Base-by-base conservation (phyloP, 352 stramenopile species). In the Saprolegnia diclina region DNA sequence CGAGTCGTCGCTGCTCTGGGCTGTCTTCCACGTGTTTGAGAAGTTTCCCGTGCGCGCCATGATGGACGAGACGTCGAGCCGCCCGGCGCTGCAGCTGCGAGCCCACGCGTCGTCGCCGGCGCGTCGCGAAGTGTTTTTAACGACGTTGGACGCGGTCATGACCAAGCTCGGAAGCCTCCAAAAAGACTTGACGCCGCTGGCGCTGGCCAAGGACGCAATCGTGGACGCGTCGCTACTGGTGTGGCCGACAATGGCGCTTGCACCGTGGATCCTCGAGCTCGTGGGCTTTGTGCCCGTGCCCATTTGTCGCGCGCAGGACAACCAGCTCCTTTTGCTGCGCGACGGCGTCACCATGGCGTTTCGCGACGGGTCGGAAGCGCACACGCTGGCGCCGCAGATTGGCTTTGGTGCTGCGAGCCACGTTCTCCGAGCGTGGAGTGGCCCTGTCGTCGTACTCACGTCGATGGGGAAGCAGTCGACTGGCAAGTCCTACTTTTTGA, bases 401-500 rank as follows among this genome's bases (percentile, higher is more conserved):
- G 72, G 22, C 37, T 74, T 16, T 3, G 66, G 71, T 65, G 63
- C 69, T 14, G 10, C 53, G 38, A 72, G 72, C 16, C 5, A 50
- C 11, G 53, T 69, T 0, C 29, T 69, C 1, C 63, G 29, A 0
- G 29, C n/a, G 0, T 69, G 63, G 63, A 69, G n/a, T 66, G 42
- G 75, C 64, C 48, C 73, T 38, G 63, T 69, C 10, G 63, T 69
- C 22, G 63, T 26, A 64, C 44, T 37, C 74, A 84, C 65, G 86
- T 91, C 63, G 32, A 69, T 61, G 81, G 81, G 4, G 65, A 77
- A 89, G 35, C 83, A 92, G 50, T 92, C 83, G 1, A 92, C 83
- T 0, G 83, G 83, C 4, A 90, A 92, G 50, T 90, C 81, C 55
- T 92, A 90, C 56, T 90, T 89, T 24, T 56, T 92, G 1, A 92